A percentile compares a stretch with the other conserved stretches of the same genome.
phyloP scores from a whole-genome alignment of 371 early-diverging fungal species.

The Umbelopsis sp. region DNA sequence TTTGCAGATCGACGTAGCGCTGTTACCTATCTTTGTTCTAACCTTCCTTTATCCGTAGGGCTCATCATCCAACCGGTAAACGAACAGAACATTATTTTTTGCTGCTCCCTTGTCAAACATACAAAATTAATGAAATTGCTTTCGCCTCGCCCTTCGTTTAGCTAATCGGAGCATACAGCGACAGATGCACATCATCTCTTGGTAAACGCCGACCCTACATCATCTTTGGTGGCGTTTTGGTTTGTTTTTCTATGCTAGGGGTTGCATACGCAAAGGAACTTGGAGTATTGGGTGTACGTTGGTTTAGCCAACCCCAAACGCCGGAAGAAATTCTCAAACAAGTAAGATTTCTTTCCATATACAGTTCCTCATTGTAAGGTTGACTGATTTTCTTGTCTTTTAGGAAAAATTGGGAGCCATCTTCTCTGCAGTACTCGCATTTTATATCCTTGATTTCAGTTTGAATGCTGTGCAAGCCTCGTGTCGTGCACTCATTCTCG shows the following conservation, averaged over 20 bases:
- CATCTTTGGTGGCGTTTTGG: slow-evolving; percentile 59
- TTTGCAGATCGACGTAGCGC: too few species aligned
- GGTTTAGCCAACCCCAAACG: slow-evolving; percentile 37
- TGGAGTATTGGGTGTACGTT: slow-evolving; percentile 24
- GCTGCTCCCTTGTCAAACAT: not conserved
- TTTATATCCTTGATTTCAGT: slow-evolving; percentile 74
- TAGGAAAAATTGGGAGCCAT: slow-evolving; percentile 47
- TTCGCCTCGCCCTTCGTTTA: slow-evolving; percentile 18
- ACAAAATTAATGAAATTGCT: not conserved
- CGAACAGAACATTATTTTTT: slow-evolving; percentile 21
- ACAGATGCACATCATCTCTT: slow-evolving; percentile 56
- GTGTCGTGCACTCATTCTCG: slow-evolving; percentile 73
- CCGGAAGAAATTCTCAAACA: slow-evolving; percentile 55
- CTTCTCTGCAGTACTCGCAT: slow-evolving; percentile 63
- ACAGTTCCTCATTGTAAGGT: slow-evolving; percentile 20
- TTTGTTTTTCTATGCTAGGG: slow-evolving; percentile 62
- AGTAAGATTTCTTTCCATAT: slow-evolving; percentile 30
- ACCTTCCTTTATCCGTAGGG: slow-evolving; percentile 31
- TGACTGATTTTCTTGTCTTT: not conserved
- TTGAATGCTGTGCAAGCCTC: slow-evolving; percentile 70
- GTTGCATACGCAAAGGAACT: slow-evolving; percentile 72
- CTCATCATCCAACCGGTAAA: slow-evolving; percentile 72
- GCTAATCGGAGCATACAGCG: slow-evolving; percentile 67
- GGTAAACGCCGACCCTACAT: slow-evolving; percentile 71
- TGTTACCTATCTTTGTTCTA: not conserved